Base-by-base conservation (phyloP, 1,284 basidiomycete species). In the Thelephora terrestris region DNA sequence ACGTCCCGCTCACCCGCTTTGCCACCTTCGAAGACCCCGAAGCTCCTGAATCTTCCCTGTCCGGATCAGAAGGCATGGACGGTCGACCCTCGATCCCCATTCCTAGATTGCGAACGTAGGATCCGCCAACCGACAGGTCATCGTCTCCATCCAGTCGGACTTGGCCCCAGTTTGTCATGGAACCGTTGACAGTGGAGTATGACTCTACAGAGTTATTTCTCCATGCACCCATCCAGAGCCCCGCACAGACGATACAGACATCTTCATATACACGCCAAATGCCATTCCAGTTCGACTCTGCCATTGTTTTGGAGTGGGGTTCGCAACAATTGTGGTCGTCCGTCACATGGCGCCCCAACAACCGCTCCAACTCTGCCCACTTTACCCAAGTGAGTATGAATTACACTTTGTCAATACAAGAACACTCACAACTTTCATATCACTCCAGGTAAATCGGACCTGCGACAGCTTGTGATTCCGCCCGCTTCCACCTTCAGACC, bases 241-340 rank as follows among this genome's bases (percentile, higher is more conserved):
- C 78, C 0, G 85, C 85, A 57, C 85, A 89, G 45, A 86, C 70
- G 38, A 88, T 68, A 53, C 86, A 89, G 10, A 84, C 81, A 52
- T 89, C 86, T 63, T 90, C 86, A 57, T 89, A 90, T 14, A 88
- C 70, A 23, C 76, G 73, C 84, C 85, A 86, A 7, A 75, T 75
- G 52, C 87, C 84, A n/a, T 76, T 71, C 81, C 81, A 85, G 1
- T 71, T 55, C 2, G 7, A 50, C 46, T 37, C 49, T 48, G 48
- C 46, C 47, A 42, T 37, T 36, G 49, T 23, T 40, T 48, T 51
- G n/a, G 32, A 45, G 16, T 54, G 56, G 5, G 55, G 52, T 29
- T 57, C 54, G 51, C 52, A 59, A 55, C 56, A 58, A 49, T 52
- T 54, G 7, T 43, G 36, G 49, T 47, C 45, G 27, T 54, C 49